Base-by-base conservation (phyloP, 2,329 filamentous ascomycete species). In the Colletotrichum cuscutae region DNA sequence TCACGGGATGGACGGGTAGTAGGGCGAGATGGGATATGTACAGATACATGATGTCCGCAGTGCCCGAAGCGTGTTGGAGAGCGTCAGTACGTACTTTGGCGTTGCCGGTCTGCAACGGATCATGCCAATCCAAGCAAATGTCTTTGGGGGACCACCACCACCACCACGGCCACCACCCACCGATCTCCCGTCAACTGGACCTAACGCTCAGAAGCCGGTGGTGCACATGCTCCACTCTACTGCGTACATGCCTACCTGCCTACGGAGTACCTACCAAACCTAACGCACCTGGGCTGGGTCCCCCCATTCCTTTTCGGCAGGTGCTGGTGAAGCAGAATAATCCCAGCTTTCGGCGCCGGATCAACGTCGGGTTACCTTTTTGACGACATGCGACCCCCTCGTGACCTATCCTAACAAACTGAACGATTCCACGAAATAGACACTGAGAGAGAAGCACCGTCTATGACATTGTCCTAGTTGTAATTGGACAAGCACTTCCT, bases 301-400 rank as follows among this genome's bases (percentile, higher is more conserved):
- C 56, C 24, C 26, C 56, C 24, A 22, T 64, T 71, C 59, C 58
- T 64, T 72, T 72, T 56, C 42, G 70, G 69, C 69, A 69, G 65
- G 69, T 69, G 60, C 69, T 64, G 65, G 69, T 69, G 60, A 70
- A 59, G 26, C 13, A 72, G 53, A 64, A 64, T 42, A 46, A 63
- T 68, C 70, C 70, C 69, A 68, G 69, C 58, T 37, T 37, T 72
- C 71, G 71, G 68, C 68, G 57, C 54, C 71, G 71, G 71, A 72
- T 72, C 68, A 73, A 73, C 52, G 28, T 73, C 71, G 71, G 71
- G 22, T 67, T 68, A 57, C 52, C 68, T 65, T 54, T 54, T 68
- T 68, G 71, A 73, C 71, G 68, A 73, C 71, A 73, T 67, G 62
- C 71, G 68, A 42, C 37, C 37, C 68, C 42, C 68, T 68, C 37